Evolutionary conservation across 371 early-diverging fungal genomes (phyloP), one percentile per base, ranked within the genome.

Genomic region (Rhizopus delemar): DNA sequence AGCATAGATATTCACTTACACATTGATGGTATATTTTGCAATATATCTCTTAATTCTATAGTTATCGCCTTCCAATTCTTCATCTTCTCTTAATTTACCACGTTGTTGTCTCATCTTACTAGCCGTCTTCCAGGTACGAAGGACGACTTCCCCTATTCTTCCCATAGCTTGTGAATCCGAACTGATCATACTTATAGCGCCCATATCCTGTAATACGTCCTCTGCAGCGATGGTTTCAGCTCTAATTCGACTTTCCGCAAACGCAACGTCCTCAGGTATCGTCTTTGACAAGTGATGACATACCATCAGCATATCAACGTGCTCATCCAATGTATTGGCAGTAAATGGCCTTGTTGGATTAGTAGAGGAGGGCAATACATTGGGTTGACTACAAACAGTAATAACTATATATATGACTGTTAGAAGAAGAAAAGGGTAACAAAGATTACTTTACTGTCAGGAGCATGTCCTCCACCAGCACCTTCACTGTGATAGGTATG

Each of bases 301-400:
- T n/a, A 93, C 96, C 96, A 95, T 95, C 46, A 97, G 74, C 97
- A 97, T 95, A 67, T 97, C 97, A 35, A 97, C 85, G 66, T 97
- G 97, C 65, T 97, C 97, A 70, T 97, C 97, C 39, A 95, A 77
- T 5, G 97, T 97, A 74, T 97, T 97, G 38, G 80, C 73, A 36
- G 95, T 93, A 63, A 81, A 97, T 0, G 95, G 94, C 13, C 95
- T 81, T 0, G 97, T 97, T 0, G 97, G 97, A 51, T 94, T 97
- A 16, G 97, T 97, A 28, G 93, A 93, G 1, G 93, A 91, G 2
- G 96, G 92, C 22, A 96, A 82, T 8, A 96, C 94, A 56, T 92
- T 91, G 13, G 84, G 78, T 50, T 88, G 84, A 51, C 91, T 84
- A 62, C 91, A 91, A 8, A 94, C 93, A 8, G 82, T 83, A 58